Evolutionary conservation across 495 filamentous ascomycete species (phyloP), one percentile per base, ranked within the genome.

Genomic region (Pseudoneurospora amorphoporcata): DNA sequence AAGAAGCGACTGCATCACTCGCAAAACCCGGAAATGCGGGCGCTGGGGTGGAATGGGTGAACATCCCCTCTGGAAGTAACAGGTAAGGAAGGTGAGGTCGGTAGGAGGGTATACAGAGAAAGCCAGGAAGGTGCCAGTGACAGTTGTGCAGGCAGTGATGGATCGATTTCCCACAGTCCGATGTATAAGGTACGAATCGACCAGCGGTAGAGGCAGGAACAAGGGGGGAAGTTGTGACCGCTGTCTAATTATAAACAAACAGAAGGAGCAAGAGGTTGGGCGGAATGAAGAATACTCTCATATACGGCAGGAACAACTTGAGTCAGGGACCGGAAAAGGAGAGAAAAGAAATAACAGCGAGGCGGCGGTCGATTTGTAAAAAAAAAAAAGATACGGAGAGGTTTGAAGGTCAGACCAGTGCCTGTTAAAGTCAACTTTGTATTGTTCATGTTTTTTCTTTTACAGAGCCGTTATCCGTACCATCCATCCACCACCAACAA

Each of bases 31-130:
- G 74, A 8, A 85, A 80, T 72, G 86, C 80, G 72, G 87, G 83
- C 76, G 85, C 78, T 42, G 84, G 79, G 19, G 78, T 77, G 43
- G 85, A 79, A 70, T 84, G 83, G 65, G 86, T 86, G 75, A 89
- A 88, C 87, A 89, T 89, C 78, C 78, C 80, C 77, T 61, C 29
- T 61, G 8, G 23, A 61, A 53, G 45, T 53, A 53, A 53, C 45
- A 53, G 45, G 45, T 0, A 53, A 23, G 45, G 53, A 16, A 61
- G 53, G 23, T 32, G 29, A 14, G 53, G 53, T 17, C 14, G 29
- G 29, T 61, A 61, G 53, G 53, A 61, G 53, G 53, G 29, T 32
- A 61, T 61, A 23, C 23, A 23, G 23, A 23, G 23, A 23, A 23
- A 23, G 23, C 23, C 23, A 61, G 53, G 53, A 8, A 61, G 53